Evolutionary conservation across 148 eudicot species (phyloP), one percentile per base, ranked within the genome.

Genomic region (Cornus kousa): DNA sequence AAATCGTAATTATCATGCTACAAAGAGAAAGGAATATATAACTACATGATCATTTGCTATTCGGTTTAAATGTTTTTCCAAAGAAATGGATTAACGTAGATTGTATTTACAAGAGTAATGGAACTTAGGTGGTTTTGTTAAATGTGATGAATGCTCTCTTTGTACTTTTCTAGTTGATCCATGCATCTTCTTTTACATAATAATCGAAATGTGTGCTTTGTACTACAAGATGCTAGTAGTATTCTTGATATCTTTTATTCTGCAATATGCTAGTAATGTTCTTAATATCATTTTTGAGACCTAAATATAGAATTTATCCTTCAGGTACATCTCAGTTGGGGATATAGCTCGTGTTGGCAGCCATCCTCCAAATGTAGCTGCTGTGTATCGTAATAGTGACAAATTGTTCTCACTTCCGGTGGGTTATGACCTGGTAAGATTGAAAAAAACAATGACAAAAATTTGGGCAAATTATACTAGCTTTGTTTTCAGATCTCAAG

Each of bases 361-460:
- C 85, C 98, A 97, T 86, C 93, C 97, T 74, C 99, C 98, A 35
- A 97, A 86, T 85, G 96, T 92, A 72, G 97, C 97, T 67, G 90
- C 99, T 71, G 86, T 94, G 28, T 97, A 94, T 82, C 90, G 71
- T 71, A 76, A 91, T 74, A 78, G 84, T 46, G 87, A 89, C 32
- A 81, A 86, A 78, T 77, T 85, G n/a, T 94, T 94, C 74, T 76
- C 88, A 48, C 90, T 75, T 79, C 97, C 99, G 32, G 80, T 92
- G 59, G 99, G 98, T 79, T 97, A 83, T 85, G 99, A 97, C 87
- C 87, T 97, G 94, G 98, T 96, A 89, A 50, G 90, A 46, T 77
- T 69, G 28, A 2, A 11, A 13, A 53, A 53, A 53, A 53, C 59
- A 53, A 53, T 53, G 48, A 6, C 48, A 43, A 0, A 43, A 43